phyloP scores from a whole-genome alignment of 345 rosid species.

The Hibiscus mutabilis region DNA sequence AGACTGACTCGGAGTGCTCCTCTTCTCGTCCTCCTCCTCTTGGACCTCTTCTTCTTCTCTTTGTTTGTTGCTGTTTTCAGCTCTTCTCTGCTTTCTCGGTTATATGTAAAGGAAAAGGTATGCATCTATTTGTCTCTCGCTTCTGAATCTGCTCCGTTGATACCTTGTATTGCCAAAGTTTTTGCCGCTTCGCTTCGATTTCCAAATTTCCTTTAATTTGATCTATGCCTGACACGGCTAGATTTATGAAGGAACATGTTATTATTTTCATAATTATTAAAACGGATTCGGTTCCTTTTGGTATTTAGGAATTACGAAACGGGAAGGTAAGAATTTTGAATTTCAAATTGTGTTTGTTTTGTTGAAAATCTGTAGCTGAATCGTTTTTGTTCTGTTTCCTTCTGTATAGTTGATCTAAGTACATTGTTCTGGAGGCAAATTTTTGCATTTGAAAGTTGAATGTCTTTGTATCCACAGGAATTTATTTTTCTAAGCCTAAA shows the following conservation, averaged over 20 bases:
- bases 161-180: not conserved
- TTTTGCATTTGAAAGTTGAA: not conserved
- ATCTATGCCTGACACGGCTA: not conserved
- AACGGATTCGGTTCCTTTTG: not conserved
- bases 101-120: not conserved
- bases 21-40: slow-evolving; percentile 6
- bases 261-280: not conserved
- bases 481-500: not conserved
- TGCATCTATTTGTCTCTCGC: slow-evolving; percentile 3
- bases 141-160: not conserved
- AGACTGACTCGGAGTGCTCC: slow-evolving; percentile 17
- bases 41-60: not conserved
- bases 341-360: not conserved
- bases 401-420: not conserved
- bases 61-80: not conserved
- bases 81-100: not conserved
- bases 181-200: not conserved
- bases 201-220: not conserved
- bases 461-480: too few species aligned
- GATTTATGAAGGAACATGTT: not conserved
- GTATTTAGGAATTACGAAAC: not conserved
- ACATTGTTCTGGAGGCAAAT: not conserved
- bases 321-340: not conserved
- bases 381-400: not conserved
- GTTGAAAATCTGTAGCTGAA: not conserved